Base-by-base conservation (phyloP, 2,329 filamentous ascomycete species). In the Leptoxyphium fumago region DNA sequence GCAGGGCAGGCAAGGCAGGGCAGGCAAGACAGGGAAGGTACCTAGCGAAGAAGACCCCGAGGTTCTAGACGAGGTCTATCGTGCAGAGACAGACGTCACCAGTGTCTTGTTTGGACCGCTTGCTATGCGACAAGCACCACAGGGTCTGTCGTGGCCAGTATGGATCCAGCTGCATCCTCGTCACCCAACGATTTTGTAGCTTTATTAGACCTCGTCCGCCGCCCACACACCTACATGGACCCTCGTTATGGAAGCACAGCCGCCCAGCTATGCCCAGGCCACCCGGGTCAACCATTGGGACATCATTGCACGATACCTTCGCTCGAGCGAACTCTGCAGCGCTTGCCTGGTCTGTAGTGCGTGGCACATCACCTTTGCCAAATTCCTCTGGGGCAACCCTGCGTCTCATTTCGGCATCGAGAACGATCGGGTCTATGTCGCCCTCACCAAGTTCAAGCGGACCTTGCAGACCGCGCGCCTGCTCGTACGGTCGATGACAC, bases 311-410 rank as follows among this genome's bases (percentile, higher is more conserved):
- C 65, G 61, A 13, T 78, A 77, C 50, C 67, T 78, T 5, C 64
- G 67, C 1, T 76, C 74, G 2, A 64, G 66, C 28, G 72, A 76
- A 46, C 64, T 79, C 5, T 77, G 72, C 49, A 66, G 73, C 18
- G 69, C 68, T 7, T 70, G 71, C 5, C 59, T 77, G 26, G 75
- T 78, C 8, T 76, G 70, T 51, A 69, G 62, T 43, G 62, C 64
- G 63, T 78, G 75, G 74, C 72, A 78, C 52, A 53, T 61, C 26
- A 69, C 72, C n/a, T 78, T 78, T 50, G 66, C 70, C 43, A 73
- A 73, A 2, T 69, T 73, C 48, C 64, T 80, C 1, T 80, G 76
- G 76, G 75, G 75, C 13, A 72, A 74, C 52, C 76, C 76, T 15
- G 74, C 75, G 0, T 77, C 74, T 8, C 75, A 79, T 56, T 79